Base-by-base conservation (phyloP, 1,284 basidiomycete species). In the Ustilago sp. region DNA sequence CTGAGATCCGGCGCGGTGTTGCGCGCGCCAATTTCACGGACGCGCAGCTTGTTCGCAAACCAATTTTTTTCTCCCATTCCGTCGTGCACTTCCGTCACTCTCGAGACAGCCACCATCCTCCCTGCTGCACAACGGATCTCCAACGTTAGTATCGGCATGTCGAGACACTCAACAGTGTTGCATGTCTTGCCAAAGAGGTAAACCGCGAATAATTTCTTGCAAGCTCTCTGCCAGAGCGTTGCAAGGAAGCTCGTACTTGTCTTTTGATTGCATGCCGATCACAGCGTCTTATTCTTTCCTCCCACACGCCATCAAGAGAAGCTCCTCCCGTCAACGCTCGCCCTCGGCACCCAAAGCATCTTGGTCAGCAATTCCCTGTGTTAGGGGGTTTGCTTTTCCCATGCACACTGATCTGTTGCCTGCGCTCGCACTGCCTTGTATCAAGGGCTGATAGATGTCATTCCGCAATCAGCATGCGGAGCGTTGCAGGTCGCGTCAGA, bases 131-230 rank as follows among this genome's bases (percentile, higher is more conserved):
- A 56, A 63, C 63, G 63, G 63, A 56, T 23, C 15, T 39, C 15
- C 39, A 51, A 41, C 57, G 53, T 35, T 41, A 45, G 43, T 35
- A 67, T 73, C 70, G 64, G 70, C 70, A 59, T 68, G 70, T 51
- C 50, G 31, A 63, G 53, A 63, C 70, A 68, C 64, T 73, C 70
- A 64, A 73, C 35, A 68, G 70, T 68, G 70, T 61, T 36, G 64
- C 64, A 73, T 57, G 60, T 73, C 50, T 61, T 67, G 70, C 64
- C 70, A 68, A 67, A 73, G 58, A 73, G 70, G 70, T 73, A 68
- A 73, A 8, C 38, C 43, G 32, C 48, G 63, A 53, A 52, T 34
- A 9, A 12, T n/a, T 31, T 43, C 61, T 38, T 48, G 70, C 57
- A 36, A 55, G 32, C 43, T 48, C 36, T 39, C 32, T 35, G 8